These are phyloP conservation scores for Discostella pseudostelligera DNA, from an alignment of 108 stramenopile genomes.

Conservation along the genomic window DNA sequence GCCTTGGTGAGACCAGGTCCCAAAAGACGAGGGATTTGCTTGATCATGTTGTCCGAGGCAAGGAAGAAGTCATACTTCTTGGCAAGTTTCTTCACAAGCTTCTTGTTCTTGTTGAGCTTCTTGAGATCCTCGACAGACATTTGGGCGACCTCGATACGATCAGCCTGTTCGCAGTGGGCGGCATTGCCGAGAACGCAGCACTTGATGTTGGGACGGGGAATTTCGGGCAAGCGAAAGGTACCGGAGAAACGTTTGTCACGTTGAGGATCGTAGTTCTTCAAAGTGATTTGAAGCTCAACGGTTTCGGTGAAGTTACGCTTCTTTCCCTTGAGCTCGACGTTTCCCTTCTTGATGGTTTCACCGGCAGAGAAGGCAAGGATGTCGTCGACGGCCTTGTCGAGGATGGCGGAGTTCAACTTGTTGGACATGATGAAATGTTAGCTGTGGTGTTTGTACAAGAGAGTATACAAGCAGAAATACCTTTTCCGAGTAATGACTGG, in stretches of 20 bases:
- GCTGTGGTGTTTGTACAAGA: conserved; percentile 6
- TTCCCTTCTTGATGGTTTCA: conserved; percentile 49
- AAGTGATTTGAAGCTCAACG: conserved; percentile 94
- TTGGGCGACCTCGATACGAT: conserved; percentile 95
- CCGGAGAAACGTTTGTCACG: conserved; percentile 99
- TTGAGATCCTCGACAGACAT: conserved; percentile 99
- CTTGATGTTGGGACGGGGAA: conserved; percentile 96
- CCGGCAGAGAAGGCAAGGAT: conserved; percentile 53
- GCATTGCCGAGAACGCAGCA: conserved; percentile 99
- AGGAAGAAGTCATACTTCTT: conserved; percentile 99
- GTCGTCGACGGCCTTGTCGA: conserved; percentile 65
- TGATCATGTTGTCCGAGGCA: conserved; percentile 99
- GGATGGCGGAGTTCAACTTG: conserved; percentile 85
- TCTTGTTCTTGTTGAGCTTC: conserved; percentile 99
- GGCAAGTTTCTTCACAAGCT: conserved; percentile 99
- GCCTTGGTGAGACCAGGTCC: conserved; percentile 99
- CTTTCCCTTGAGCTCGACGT: conserved; percentile 89
- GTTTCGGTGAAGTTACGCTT: conserved; percentile 99
- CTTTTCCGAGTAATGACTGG: conserved; percentile 70
- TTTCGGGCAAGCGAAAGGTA: conserved; percentile 96
- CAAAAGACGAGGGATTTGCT: conserved; percentile 99
- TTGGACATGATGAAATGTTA: conserved; percentile 60
- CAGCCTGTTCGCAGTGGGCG: conserved; percentile 98
- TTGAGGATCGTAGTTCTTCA: conserved; percentile 99
- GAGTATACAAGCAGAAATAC: conserved; percentile 1